Conservation (phyloP, 257 asterid species). For the Solanum chmielewskii region DNA sequence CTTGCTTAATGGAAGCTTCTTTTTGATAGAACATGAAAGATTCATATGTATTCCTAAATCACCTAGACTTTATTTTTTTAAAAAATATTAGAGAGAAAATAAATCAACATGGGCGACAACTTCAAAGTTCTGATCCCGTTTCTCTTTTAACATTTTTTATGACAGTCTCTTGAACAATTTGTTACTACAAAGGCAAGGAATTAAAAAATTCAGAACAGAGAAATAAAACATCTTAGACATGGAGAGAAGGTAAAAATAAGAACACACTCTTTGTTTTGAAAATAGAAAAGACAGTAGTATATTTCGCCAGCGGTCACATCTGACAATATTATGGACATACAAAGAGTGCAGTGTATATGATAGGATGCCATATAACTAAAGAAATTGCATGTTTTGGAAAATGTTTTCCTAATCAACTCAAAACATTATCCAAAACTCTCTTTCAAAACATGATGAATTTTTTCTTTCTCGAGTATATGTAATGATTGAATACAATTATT, state of each 20-base stretch:
- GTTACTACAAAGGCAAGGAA: slow-evolving; percentile 42
- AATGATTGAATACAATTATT: background rate
- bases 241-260: background rate
- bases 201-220: background rate
- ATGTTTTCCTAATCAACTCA: no score
- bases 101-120: slow-evolving; percentile 88
- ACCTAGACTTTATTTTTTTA: background rate
- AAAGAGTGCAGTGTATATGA: background rate
- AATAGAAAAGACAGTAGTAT: background rate
- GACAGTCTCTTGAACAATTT: slow-evolving; percentile 32
- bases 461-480: slow-evolving; percentile 88
- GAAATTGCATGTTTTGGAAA: background rate
- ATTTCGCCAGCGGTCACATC: background rate
- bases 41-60: background rate
- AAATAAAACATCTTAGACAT: background rate
- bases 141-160: slow-evolving; percentile 39
- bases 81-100: background rate
- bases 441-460: slow-evolving; percentile 27
- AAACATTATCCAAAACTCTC: no score
- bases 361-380: background rate
- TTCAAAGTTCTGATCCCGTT: slow-evolving; percentile 91
- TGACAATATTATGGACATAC: background rate
- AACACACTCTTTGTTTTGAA: background rate
- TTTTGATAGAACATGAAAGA: slow-evolving; percentile 20
- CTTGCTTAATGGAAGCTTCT: slow-evolving; percentile 96